A percentile compares a stretch with the other conserved stretches of the same genome.
Conservation (phyloP, 202 grass and related monocot species). For the Sporobolus alterniflorus region DNA sequence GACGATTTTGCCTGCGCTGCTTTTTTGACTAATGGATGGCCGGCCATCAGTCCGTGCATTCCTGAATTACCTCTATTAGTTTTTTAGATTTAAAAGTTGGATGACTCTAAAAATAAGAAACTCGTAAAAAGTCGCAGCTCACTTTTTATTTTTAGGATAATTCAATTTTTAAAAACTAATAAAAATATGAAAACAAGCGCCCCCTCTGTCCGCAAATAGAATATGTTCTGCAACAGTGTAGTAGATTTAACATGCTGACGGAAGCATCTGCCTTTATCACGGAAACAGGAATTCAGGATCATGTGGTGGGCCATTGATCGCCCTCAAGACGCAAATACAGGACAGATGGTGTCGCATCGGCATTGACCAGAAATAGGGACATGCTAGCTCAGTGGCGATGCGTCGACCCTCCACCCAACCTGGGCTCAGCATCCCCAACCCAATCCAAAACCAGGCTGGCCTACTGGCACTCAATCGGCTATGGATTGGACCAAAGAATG, state of each 20-base stretch:
- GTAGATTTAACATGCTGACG: constrained; percentile 1
- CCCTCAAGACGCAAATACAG: constrained; percentile 14
- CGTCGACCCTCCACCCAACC: not conserved
- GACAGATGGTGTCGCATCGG: constrained; percentile 32
- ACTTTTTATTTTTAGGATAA: too few species aligned
- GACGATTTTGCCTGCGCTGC: not conserved
- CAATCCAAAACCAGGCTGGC: not conserved
- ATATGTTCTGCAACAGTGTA: not conserved
- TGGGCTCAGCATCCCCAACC: not conserved
- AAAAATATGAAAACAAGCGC: not conserved
- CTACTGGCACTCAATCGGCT: not conserved
- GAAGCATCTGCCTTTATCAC: too few species aligned
- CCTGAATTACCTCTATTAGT: too few species aligned
- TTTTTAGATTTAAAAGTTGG: too few species aligned
- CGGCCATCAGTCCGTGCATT: not conserved
- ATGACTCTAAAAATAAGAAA: too few species aligned
- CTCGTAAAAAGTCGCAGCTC: too few species aligned
- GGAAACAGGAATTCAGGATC: constrained; percentile 21
- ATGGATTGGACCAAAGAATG: too few species aligned
- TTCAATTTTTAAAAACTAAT: not conserved
- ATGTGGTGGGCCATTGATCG: constrained; percentile 35
- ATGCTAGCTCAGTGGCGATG: not conserved
- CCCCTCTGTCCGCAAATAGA: not conserved
- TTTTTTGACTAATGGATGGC: not conserved
- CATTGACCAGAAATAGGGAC: constrained; percentile 36